phyloP scores from a whole-genome alignment of 2,329 filamentous ascomycete genomes.

The Cadophora sp. region DNA sequence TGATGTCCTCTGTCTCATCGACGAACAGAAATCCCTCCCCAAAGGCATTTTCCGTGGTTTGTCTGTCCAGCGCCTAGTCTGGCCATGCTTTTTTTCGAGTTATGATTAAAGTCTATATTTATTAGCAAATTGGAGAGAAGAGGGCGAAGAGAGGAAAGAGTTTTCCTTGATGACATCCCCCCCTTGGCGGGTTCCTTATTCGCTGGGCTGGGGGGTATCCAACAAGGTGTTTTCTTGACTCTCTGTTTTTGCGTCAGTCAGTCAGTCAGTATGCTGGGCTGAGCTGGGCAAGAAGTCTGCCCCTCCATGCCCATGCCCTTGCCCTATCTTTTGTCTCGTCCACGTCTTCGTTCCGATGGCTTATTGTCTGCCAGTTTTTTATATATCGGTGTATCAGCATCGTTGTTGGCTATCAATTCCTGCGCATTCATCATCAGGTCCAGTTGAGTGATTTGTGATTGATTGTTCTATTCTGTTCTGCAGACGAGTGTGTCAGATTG shows the following conservation, averaged over 20 bases:
- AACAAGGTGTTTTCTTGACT: slow-evolving; percentile 20
- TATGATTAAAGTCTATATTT: not conserved
- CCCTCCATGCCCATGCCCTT: slow-evolving; percentile 11
- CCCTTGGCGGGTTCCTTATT: not conserved
- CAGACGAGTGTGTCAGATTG: too few relatives aligned
- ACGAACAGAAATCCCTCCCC: not conserved
- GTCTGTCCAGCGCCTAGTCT: not conserved
- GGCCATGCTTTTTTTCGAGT: not conserved
- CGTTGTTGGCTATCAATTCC: not conserved
- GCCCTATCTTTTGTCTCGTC: not conserved
- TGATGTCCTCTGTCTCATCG: not conserved
- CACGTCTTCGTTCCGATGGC: not conserved
- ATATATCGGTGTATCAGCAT: not conserved
- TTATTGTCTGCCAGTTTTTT: not conserved
- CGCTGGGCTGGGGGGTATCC: slow-evolving; percentile 15
- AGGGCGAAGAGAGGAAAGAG: not conserved
- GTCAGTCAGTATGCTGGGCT: too few relatives aligned
- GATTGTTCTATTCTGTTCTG: not conserved
- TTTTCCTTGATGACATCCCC: not conserved
- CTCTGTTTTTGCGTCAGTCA: too few relatives aligned
- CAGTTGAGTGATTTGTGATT: slow-evolving; percentile 9
- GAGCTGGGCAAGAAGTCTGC: slow-evolving; percentile 4
- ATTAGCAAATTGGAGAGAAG: not conserved
- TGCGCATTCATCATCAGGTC: not conserved
- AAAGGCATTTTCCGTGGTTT: not conserved